Evolutionary conservation across 495 filamentous ascomycete species (phyloP).

Genomic region (Neurospora intermedia): DNA sequence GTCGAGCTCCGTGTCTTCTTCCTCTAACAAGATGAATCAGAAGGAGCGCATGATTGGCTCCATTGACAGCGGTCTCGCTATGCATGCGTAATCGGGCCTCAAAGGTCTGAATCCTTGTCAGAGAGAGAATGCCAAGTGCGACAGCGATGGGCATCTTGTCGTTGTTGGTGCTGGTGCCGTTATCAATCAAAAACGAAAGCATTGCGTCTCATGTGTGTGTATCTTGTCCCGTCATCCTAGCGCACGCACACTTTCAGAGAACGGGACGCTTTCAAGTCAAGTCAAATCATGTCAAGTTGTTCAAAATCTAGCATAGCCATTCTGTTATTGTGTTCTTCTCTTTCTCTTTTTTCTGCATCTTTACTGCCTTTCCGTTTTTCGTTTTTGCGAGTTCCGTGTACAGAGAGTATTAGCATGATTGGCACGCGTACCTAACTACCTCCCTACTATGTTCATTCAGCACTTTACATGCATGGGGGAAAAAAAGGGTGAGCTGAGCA

Average conservation of each 20-base stretch:
- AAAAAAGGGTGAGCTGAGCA: neutral
- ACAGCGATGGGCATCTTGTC: neutral
- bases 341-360: neutral
- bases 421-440: neutral
- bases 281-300: neutral
- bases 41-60: conserved; percentile 2
- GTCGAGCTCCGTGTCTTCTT: neutral
- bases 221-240: neutral
- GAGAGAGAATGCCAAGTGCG: neutral
- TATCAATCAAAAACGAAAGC: neutral
- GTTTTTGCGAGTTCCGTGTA: neutral
- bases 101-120: neutral
- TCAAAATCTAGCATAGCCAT: conserved; percentile 1
- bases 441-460: neutral
- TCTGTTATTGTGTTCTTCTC: neutral
- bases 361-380: neutral
- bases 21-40: neutral
- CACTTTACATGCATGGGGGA: neutral
- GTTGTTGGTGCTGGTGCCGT: neutral
- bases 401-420: neutral
- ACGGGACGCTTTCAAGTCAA: neutral
- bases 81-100: neutral
- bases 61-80: conserved; percentile 7
- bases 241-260: neutral
- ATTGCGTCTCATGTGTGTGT: neutral